phyloP scores from a whole-genome alignment of 305 asterid species.

The Rubia peregrina region DNA sequence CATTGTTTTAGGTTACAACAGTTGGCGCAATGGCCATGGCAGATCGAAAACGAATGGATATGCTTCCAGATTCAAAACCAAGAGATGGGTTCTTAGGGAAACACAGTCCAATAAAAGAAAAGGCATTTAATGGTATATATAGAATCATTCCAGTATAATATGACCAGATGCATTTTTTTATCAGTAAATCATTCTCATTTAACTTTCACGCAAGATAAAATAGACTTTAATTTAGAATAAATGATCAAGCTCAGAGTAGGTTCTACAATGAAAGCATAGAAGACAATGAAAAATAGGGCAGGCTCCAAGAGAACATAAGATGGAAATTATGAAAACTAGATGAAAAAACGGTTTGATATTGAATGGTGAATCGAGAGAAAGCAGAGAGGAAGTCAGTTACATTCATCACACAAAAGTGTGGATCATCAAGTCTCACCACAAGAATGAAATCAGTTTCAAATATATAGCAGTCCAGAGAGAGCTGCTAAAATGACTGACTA shows the following conservation, averaged over 20 bases:
- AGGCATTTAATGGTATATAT: slow-evolving; percentile 15
- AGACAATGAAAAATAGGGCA: neutral
- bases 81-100: slow-evolving; percentile 2
- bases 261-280: neutral
- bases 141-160: slow-evolving; percentile 31
- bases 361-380: too few species aligned
- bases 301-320: neutral
- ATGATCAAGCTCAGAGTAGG: neutral
- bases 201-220: too few species aligned
- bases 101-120: slow-evolving; percentile 13
- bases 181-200: too few species aligned
- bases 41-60: slow-evolving; percentile 8
- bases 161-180: slow-evolving; percentile 35
- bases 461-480: too few species aligned
- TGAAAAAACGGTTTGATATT: too few species aligned
- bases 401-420: too few species aligned
- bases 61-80: slow-evolving; percentile 7
- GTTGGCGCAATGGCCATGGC: slow-evolving; percentile 42
- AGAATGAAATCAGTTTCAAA: too few species aligned
- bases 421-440: too few species aligned
- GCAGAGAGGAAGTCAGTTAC: too few species aligned
- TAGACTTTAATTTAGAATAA: too few species aligned
- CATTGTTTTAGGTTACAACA: slow-evolving; percentile 32
- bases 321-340: too few species aligned
- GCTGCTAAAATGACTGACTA: too few species aligned